Evolutionary conservation across 1,284 basidiomycete genomes (phyloP).

Genomic region (Gymnopus androsaceus): DNA sequence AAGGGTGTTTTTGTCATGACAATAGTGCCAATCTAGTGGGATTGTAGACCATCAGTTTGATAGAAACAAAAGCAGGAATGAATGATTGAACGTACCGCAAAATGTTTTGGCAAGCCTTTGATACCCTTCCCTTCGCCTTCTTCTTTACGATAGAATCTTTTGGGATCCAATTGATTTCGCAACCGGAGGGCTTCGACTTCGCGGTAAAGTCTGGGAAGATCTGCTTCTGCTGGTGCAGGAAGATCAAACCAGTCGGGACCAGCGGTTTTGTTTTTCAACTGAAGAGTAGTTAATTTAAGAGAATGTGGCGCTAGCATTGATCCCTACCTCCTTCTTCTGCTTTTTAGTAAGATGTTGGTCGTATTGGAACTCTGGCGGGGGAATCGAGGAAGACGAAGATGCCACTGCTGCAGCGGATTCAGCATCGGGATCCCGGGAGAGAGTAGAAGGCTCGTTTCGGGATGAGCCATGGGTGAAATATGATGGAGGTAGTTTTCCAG

Average conservation of each 20-base stretch:
- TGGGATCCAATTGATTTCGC: slow-evolving; percentile 92
- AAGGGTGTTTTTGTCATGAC: slow-evolving; percentile 77
- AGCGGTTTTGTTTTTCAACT: slow-evolving; percentile 76
- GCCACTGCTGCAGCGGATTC: slow-evolving; percentile 48
- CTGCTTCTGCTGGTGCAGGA: slow-evolving; percentile 79
- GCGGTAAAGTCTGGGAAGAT: slow-evolving; percentile 82
- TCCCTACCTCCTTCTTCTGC: slow-evolving; percentile 65
- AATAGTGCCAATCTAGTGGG: slow-evolving; percentile 81
- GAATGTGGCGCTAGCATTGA: background rate
- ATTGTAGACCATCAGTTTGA: slow-evolving; percentile 5
- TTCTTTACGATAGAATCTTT: slow-evolving; percentile 89
- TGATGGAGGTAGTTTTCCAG: slow-evolving; percentile 57
- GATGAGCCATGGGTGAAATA: slow-evolving; percentile 58
- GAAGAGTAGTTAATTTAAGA: slow-evolving; percentile 10
- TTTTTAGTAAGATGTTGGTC: slow-evolving; percentile 65
- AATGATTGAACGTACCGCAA: slow-evolving; percentile 63
- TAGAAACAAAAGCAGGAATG: slow-evolving; percentile 10
- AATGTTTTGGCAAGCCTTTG: slow-evolving; percentile 86
- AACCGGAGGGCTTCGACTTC: slow-evolving; percentile 93
- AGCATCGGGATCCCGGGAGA: slow-evolving; percentile 61
- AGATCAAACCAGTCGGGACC: slow-evolving; percentile 91
- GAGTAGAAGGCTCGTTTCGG: background rate
- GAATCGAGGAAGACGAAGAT: slow-evolving; percentile 51
- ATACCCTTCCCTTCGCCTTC: slow-evolving; percentile 83
- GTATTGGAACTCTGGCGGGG: slow-evolving; percentile 55